A percentile compares a stretch with the other conserved stretches of the same genome.
Evolutionary conservation across 805 yeast species (phyloP).

Genomic region (Tetrapisispora pingtungensis): DNA sequence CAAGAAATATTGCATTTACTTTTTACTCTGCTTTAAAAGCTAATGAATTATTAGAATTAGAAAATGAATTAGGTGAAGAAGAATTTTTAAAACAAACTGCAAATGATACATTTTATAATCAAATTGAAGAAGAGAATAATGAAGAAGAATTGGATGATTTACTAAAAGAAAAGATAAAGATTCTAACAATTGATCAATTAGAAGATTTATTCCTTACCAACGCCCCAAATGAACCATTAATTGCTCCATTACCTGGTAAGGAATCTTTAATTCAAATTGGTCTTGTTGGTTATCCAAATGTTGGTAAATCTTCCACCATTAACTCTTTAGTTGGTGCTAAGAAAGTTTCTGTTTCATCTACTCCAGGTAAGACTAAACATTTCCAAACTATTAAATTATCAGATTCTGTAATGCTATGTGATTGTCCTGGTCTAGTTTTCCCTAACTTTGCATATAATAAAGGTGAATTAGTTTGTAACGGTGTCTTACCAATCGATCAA

Average conservation of each 20-base stretch:
- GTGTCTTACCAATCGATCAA: slow-evolving; percentile 98
- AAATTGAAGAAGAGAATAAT: slow-evolving; percentile 13
- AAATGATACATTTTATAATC: slow-evolving; percentile 10
- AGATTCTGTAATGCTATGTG: slow-evolving; percentile 78
- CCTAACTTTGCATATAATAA: slow-evolving; percentile 95
- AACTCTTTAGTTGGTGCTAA: slow-evolving; percentile 94
- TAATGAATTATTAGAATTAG: slow-evolving; percentile 59
- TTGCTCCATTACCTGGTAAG: slow-evolving; percentile 45
- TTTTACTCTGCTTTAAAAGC: slow-evolving; percentile 90
- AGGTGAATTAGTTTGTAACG: slow-evolving; percentile 94
- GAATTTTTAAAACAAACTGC: slow-evolving; percentile 26
- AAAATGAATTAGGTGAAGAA: slow-evolving; percentile 32
- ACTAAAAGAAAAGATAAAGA: slow-evolving; percentile 44
- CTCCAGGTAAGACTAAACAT: slow-evolving; percentile 98
- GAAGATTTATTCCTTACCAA: slow-evolving; percentile 66
- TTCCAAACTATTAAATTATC: slow-evolving; percentile 90
- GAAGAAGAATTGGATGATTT: slow-evolving; percentile 27
- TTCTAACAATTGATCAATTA: slow-evolving; percentile 73
- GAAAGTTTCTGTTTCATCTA: slow-evolving; percentile 94
- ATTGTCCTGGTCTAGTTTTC: slow-evolving; percentile 98
- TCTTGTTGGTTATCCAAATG: slow-evolving; percentile 94
- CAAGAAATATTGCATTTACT: slow-evolving; percentile 65
- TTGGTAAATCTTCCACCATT: slow-evolving; percentile 94
- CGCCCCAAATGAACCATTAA: slow-evolving; percentile 57
- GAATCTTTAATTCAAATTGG: slow-evolving; percentile 76